These are phyloP conservation scores for Geotrichum siamense DNA, from an alignment of 1,139 yeast genomes.

Conservation along the genomic window DNA sequence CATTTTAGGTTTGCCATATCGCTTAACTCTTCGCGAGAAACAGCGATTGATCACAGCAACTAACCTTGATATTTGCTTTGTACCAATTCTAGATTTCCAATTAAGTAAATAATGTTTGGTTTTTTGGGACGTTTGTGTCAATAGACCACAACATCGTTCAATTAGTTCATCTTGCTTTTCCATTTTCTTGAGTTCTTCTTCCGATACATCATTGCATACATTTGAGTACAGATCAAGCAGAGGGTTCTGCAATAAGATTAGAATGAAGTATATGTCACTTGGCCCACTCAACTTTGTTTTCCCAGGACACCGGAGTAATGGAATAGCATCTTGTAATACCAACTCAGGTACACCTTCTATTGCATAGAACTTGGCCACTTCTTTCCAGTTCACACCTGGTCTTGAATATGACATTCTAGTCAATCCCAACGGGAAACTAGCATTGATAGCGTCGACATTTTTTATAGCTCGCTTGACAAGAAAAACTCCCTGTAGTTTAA, in stretches of 20 bases:
- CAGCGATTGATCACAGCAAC: conserved; percentile 36
- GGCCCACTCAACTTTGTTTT: conserved; percentile 22
- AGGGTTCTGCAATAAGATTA: conserved; percentile 33
- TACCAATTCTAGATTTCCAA: conserved; percentile 47
- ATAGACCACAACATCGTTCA: conserved; percentile 57
- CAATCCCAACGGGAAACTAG: conserved; percentile 26
- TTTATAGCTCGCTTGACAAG: conserved; percentile 23
- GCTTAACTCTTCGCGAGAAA: conserved; percentile 32
- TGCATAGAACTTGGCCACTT: conserved; percentile 24
- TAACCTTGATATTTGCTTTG: conserved; percentile 24
- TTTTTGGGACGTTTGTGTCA: conserved; percentile 45
- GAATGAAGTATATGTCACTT: conserved; percentile 26
- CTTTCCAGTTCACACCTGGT: conserved; percentile 27
- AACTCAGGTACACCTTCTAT: conserved; percentile 7
- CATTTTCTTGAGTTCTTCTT: not conserved
- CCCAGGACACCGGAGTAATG: conserved; percentile 27
- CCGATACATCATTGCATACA: not conserved
- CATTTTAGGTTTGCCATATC: conserved; percentile 31
- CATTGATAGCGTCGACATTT: conserved; percentile 25
- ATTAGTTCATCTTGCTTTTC: conserved; percentile 22
- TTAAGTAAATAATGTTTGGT: conserved; percentile 44
- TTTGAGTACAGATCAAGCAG: conserved; percentile 18
- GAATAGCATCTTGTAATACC: conserved; percentile 23
- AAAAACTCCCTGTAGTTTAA: conserved; percentile 14
- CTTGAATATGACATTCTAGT: conserved; percentile 26